These are phyloP conservation scores for Xylaria digitata DNA, from an alignment of 2,329 filamentous ascomycete species.

Conservation along the genomic window DNA sequence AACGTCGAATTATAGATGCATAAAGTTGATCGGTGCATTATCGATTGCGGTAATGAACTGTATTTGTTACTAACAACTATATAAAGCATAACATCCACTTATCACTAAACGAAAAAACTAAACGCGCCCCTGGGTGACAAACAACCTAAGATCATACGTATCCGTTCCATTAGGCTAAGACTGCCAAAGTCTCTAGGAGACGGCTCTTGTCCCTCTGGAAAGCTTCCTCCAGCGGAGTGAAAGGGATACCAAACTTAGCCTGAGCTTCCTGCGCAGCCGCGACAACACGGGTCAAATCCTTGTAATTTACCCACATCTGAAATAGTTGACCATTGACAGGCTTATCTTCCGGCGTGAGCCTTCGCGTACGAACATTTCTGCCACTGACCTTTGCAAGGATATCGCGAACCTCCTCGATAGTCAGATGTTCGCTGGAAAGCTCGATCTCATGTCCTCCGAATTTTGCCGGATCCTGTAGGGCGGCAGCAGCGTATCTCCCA, in stretches of 20 bases:
- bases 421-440: conserved; percentile 46
- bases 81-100: too few species aligned
- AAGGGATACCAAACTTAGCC: conserved; percentile 48
- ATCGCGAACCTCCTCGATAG: conserved; percentile 48
- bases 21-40: too few species aligned
- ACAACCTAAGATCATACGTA: neutral
- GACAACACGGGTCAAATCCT: conserved; percentile 39
- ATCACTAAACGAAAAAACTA: too few species aligned
- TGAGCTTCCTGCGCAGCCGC: conserved; percentile 38
- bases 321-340: conserved; percentile 42
- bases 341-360: conserved; percentile 43
- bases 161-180: neutral
- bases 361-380: conserved; percentile 43
- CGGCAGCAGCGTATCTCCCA: conserved; percentile 51
- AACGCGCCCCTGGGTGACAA: too few species aligned
- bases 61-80: too few species aligned
- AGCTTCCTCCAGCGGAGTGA: conserved; percentile 46
- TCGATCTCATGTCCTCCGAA: conserved; percentile 51
- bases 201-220: conserved; percentile 44
- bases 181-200: conserved; percentile 40
- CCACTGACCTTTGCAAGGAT: conserved; percentile 50
- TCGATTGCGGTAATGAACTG: too few species aligned
- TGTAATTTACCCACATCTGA: conserved; percentile 46
- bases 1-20: too few species aligned
- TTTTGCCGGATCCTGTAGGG: conserved; percentile 47